Percentiles rank a stretch among this genome's conserved stretches.
Conservation (phyloP, 169 alveolate species). For the Pseudocohnilembus persalinus region DNA sequence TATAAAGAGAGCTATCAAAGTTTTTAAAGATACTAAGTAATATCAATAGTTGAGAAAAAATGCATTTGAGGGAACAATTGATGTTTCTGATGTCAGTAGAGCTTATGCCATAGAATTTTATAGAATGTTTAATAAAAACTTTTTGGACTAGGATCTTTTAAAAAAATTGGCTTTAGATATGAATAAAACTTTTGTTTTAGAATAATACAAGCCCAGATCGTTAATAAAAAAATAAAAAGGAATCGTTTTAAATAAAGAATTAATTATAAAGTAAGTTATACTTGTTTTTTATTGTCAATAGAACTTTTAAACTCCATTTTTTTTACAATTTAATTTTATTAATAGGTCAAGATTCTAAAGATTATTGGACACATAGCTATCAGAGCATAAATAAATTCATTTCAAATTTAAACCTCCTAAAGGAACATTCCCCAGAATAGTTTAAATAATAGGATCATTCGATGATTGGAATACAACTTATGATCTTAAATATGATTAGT, state of each 20-base stretch:
- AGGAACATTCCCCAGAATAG: conserved; percentile 37
- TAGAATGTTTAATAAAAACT: conserved; percentile 81
- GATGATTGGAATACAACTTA: conserved; percentile 48
- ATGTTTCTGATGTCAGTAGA: conserved; percentile 80
- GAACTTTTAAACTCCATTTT: conserved; percentile 38
- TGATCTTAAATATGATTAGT: conserved; percentile 28
- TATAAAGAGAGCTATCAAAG: conserved; percentile 77
- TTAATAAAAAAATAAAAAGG: conserved; percentile 40
- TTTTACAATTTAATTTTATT: background rate
- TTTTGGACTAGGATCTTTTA: conserved; percentile 63
- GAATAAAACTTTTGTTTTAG: conserved; percentile 9
- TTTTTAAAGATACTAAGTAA: conserved; percentile 70
- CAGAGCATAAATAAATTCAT: conserved; percentile 1
- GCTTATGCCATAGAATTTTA: conserved; percentile 90
- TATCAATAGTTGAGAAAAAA: conserved; percentile 81
- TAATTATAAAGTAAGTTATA: conserved; percentile 19
- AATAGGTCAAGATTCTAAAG: background rate
- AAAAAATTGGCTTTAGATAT: conserved; percentile 22
- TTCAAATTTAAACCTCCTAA: conserved; percentile 21
- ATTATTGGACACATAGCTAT: background rate
- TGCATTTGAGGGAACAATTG: conserved; percentile 83
- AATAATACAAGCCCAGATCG: background rate
- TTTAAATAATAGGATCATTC: conserved; percentile 45
- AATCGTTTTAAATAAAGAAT: conserved; percentile 36
- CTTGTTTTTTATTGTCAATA: conserved; percentile 37